phyloP scores from a whole-genome alignment of 176 grass and related monocot species.

The Zoysia pacifica region DNA sequence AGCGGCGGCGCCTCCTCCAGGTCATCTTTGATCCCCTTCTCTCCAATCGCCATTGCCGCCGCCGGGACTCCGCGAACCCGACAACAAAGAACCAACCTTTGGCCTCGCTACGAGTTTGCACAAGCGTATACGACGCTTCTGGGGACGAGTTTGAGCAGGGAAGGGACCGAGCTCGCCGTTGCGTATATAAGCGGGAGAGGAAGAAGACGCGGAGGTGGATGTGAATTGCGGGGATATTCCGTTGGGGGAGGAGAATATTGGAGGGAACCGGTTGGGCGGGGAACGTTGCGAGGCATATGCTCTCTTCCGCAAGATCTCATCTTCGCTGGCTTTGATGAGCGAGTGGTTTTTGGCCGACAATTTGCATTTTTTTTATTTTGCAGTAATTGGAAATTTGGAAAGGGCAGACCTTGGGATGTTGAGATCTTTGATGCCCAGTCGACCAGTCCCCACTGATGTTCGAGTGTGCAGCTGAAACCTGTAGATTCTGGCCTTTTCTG shows the following conservation, averaged over 20 bases:
- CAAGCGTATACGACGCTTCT: slow-evolving; percentile 6
- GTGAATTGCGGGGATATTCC: slow-evolving; percentile 53
- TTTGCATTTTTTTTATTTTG: slow-evolving; percentile 8
- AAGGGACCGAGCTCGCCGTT: background rate
- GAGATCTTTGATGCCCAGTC: background rate
- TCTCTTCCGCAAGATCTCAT: slow-evolving; percentile 2
- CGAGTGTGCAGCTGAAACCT: background rate
- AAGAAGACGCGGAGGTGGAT: background rate
- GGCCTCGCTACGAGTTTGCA: background rate
- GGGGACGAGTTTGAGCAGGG: slow-evolving; percentile 1
- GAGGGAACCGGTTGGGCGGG: slow-evolving; percentile 42
- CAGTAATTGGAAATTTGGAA: slow-evolving; percentile 22
- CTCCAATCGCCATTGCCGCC: slow-evolving; percentile 37
- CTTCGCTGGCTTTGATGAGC: background rate
- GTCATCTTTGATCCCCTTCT: slow-evolving; percentile 29
- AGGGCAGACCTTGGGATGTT: too few species aligned
- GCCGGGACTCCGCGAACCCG: background rate
- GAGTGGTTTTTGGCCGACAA: background rate
- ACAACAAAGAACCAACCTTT: background rate
- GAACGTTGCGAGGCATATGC: slow-evolving; percentile 52
- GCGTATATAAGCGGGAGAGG: slow-evolving; percentile 36
- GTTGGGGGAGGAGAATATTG: slow-evolving; percentile 31
- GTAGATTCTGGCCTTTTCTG: background rate
- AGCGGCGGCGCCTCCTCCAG: slow-evolving; percentile 34
- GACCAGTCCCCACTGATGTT: background rate